Conservation (phyloP, 164 flowering plant species). For the Vitis amurensis region DNA sequence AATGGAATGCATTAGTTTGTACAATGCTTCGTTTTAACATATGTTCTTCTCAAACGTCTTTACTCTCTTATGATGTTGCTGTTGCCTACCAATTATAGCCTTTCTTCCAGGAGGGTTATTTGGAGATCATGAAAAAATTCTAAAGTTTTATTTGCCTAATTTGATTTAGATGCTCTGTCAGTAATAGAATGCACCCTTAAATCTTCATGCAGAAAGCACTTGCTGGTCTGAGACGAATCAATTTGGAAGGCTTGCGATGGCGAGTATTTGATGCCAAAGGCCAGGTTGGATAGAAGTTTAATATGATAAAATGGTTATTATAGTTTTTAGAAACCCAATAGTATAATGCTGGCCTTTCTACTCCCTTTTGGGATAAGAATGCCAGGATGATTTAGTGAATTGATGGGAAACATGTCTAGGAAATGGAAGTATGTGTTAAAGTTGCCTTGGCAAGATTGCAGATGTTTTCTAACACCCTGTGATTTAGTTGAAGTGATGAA, state of each 20-base stretch:
- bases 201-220: slow-evolving; percentile 66
- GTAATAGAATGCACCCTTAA: not conserved
- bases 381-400: not conserved
- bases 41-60: too few relatives aligned
- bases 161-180: not conserved
- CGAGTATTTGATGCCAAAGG: slow-evolving; percentile 90
- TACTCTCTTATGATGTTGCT: too few relatives aligned
- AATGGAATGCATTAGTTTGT: too few relatives aligned
- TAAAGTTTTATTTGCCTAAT: too few relatives aligned
- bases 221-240: slow-evolving; percentile 77
- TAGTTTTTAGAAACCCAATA: not conserved
- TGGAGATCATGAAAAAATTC: too few relatives aligned
- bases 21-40: too few relatives aligned
- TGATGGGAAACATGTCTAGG: not conserved
- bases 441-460: too few relatives aligned
- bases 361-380: not conserved
- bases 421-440: not conserved
- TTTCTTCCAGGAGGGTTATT: too few relatives aligned
- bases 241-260: slow-evolving; percentile 86
- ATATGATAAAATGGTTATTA: not conserved
- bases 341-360: not conserved
- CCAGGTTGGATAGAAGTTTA: slow-evolving; percentile 48
- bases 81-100: too few relatives aligned
- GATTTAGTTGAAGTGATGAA: not conserved
- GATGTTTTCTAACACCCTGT: not conserved